Base-by-base conservation (phyloP, 257 asterid genomes). In the Paraleonurus japonicus region DNA sequence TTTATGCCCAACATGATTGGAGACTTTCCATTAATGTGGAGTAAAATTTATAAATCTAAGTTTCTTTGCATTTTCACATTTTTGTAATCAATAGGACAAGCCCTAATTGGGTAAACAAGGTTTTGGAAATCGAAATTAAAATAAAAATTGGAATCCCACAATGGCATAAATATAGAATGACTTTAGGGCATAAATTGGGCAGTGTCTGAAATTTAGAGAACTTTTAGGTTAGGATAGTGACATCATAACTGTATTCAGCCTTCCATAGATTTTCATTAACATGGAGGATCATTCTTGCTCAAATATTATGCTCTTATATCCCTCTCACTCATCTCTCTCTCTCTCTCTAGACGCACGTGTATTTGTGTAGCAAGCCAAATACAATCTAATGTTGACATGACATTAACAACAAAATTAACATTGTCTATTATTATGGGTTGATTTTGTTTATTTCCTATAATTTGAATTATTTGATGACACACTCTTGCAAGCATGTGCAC, bases 181-280 rank as follows among this genome's bases (percentile, higher is more conserved):
- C n/a, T 50, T 72, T 26, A 17, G 50, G 27, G 15, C 54, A 41
- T 7, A 65, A 57, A 65, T 45, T 45, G 54, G 65, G 10, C 19
- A 1, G 12, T 47, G 48, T 45, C 43, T 33, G 16, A 57, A 76
- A 54, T 33, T 50, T 30, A 45, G 20, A 9, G 51, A 41, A 32
- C 37, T 69, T 43, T 68, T 71, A 62, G 79, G 79, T 75, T 28
- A 35, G 50, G 86, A 81, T 82, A 63, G 77, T 70, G 86, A 82
- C 83, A 72, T 58, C 60, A 37, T 75, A 77, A 68, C 78, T 55
- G 5, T 61, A 41, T 28, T 19, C 35, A 20, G 70, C 15, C 70
- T 17, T 33, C 61, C 76, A 69, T 61, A 51, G 51, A 64, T 75
- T 71, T 24, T 26, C 63, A 54, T 51, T 65, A 30, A 16, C 64